Conservation (phyloP, 768 basidiomycete species). For the Phanerochaete carnosa region DNA sequence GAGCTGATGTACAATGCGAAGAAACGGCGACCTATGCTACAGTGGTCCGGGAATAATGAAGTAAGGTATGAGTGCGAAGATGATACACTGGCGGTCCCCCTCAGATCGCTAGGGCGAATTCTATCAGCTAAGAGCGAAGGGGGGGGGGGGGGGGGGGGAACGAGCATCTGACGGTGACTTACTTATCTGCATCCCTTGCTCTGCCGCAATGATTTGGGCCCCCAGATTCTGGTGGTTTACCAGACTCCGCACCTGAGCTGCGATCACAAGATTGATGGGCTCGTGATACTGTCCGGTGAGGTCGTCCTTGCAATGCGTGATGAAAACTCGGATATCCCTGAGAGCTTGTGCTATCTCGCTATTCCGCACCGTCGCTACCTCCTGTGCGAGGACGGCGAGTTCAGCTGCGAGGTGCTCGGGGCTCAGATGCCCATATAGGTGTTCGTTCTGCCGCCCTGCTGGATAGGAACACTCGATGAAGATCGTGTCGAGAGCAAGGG, state of each 20-base stretch:
- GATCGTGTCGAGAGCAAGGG: slow-evolving; percentile 63
- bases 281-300: slow-evolving; percentile 43
- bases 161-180: slow-evolving; percentile 26
- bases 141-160: too few relatives aligned
- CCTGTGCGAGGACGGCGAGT: slow-evolving; percentile 62
- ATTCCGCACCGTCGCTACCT: slow-evolving; percentile 52
- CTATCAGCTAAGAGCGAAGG: not conserved
- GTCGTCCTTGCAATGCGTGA: slow-evolving; percentile 87
- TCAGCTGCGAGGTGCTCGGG: slow-evolving; percentile 80
- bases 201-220: slow-evolving; percentile 62
- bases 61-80: not conserved
- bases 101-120: not conserved
- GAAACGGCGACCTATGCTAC: not conserved
- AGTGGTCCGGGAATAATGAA: not conserved
- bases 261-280: slow-evolving; percentile 65
- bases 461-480: slow-evolving; percentile 97
- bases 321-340: slow-evolving; percentile 61
- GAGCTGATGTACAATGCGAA: not conserved
- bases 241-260: slow-evolving; percentile 64
- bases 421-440: slow-evolving; percentile 83
- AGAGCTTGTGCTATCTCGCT: slow-evolving; percentile 48
- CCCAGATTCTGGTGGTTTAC: slow-evolving; percentile 65
- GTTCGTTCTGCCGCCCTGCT: slow-evolving; percentile 59
- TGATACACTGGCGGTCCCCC: not conserved
- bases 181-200: slow-evolving; percentile 84